Evolutionary conservation across 169 alveolate genomes (phyloP), one percentile per base, ranked within the genome.

Genomic region (Plasmodium chabaudi): DNA sequence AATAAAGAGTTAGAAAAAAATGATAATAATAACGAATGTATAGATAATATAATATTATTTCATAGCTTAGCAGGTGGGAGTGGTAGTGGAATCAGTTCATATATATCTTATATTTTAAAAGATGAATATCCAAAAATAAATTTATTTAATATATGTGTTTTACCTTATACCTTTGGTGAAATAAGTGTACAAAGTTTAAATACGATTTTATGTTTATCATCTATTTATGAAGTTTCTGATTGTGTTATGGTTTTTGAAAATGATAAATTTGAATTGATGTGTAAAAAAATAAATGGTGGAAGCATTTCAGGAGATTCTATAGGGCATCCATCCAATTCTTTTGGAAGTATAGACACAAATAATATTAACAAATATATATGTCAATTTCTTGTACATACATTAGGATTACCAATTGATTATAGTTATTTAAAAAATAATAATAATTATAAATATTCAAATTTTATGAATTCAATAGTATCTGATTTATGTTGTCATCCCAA

Each of bases 1-100:
- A 86, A 84, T 19, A 56, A 56, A 21, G 77, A 70, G 44, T 70
- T 88, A 19, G 89, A 92, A 53, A 68, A 60, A 23, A 86, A 82
- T 15, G 4, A 34, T 5, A 93, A 92, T 59, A 86, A 46, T 10
- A 71, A 79, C 17, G 93, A 88, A 71, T 56, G 82, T 46, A 72
- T 88, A 0, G 89, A 70, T 47, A 92, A 92, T 19, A 82, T 92
- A 17, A n/a, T 92, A 12, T 88, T 92, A 6, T 87, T 92, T 17
- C 93, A 63, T 59, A 92, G 94, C 70, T 47, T 92, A 47, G 93
- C 92, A 0, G 94, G 94, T 13, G 94, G 94, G 3, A 74, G 93
- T 49, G 94, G 94, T 19, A 88, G 93, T 46, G 94, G 94, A 13
- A 60, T 84, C 2, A 92, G 94, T 53, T 67, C 94, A 9, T 88